These are phyloP conservation scores for Tolypocladium paradoxum DNA, from an alignment of 2,329 filamentous ascomycete genomes.

Conservation along the genomic window DNA sequence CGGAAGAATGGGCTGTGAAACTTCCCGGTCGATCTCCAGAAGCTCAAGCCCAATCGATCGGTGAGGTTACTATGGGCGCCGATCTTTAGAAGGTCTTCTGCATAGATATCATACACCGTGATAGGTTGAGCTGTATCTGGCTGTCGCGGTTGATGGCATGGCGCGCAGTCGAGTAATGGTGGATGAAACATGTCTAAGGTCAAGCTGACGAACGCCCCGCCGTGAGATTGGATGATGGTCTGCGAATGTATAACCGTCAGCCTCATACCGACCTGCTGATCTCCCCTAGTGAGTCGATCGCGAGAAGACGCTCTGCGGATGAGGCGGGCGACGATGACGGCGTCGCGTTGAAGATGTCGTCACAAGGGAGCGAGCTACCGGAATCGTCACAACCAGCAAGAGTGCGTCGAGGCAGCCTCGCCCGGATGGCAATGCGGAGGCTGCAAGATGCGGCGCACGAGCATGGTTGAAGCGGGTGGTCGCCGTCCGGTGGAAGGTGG, in stretches of 20 bases:
- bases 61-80: slow-evolving; percentile 1
- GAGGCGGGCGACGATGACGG: not conserved
- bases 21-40: not conserved
- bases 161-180: not conserved
- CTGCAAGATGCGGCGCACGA: no score
- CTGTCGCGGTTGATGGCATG: not conserved
- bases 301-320: not conserved
- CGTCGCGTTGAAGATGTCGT: not conserved
- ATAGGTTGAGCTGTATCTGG: not conserved
- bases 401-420: no score
- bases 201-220: not conserved
- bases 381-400: no score
- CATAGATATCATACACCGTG: not conserved
- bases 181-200: not conserved
- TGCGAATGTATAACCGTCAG: not conserved
- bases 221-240: not conserved
- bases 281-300: not conserved
- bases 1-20: slow-evolving; percentile 9
- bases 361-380: not conserved
- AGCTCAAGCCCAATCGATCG: not conserved
- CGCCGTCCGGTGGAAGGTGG: no score
- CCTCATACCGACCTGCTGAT: no score
- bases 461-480: no score
- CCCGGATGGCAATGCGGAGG: no score
- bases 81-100: not conserved